Base-by-base conservation (phyloP, 306 rosid species). In the Ammopiptanthus mongolicus region DNA sequence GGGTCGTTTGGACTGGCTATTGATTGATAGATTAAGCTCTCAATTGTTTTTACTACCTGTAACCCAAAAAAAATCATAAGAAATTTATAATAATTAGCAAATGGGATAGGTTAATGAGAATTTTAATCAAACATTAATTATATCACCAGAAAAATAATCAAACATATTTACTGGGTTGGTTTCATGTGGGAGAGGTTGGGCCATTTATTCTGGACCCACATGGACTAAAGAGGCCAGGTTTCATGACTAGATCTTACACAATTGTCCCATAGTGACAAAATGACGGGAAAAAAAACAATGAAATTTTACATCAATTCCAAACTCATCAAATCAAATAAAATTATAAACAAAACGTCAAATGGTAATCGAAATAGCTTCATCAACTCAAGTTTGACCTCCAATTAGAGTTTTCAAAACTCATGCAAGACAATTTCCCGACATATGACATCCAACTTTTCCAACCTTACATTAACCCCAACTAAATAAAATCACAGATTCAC, bases 41-140 rank as follows among this genome's bases (percentile, higher is more conserved):
- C 91, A 70, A 95, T 82, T 23, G 92, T 75, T 80, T 76, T 90
- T 5, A 90, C 90, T 48, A 95, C 91, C 99, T 95, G 66, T 0
- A 14, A 6, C 23, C 8, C 1, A 37, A 1, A 9, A 6, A 3
- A 3, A 52, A 37, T 3, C 4, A 18, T 3, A 75, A 36, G 1
- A 14, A 12, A 6, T 0, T 4, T 2, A 13, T 17, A 17, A n/a
- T 25, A 25, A 47, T 55, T 18, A 33, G 0, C 12, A 3, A 31
- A 11, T 22, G 21, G 56, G 5, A 23, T 8, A n/a, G 41, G 2
- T 64, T 64, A 21, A 9, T 37, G 18, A 6, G 47, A 62, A 62
- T 62, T 62, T 34, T 15, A 33, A 15, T 34, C 8, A 34, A 34
- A 22, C 21, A 51, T 1, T 51, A 6, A 3, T 41, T 10, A 11